phyloP scores from a whole-genome alignment of 2,329 filamentous ascomycete species.

The Trichoderma endophyticum region DNA sequence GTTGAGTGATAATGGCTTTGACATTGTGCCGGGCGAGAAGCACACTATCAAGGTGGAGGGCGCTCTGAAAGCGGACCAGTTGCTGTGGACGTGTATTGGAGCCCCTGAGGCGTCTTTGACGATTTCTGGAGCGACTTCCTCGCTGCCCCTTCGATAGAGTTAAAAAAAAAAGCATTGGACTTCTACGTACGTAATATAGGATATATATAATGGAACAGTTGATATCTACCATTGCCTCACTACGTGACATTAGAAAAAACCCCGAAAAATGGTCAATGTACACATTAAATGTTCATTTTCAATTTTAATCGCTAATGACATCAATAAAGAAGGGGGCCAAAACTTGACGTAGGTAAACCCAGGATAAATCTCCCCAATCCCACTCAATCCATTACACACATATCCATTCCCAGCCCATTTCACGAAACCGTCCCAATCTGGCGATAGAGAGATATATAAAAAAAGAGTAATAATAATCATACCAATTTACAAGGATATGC shows the following conservation, averaged over 20 bases:
- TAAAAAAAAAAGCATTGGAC: too few species aligned
- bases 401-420: background rate
- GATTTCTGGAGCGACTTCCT: background rate
- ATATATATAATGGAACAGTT: background rate
- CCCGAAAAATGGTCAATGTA: background rate
- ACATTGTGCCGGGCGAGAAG: conserved; percentile 50
- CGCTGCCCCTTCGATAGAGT: background rate
- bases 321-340: background rate
- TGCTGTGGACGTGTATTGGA: conserved; percentile 22
- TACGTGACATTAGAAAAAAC: background rate
- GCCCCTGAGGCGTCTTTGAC: conserved; percentile 19
- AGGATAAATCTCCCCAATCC: background rate
- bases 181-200: background rate
- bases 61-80: conserved; percentile 12
- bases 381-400: background rate
- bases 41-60: conserved; percentile 24
- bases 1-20: conserved; percentile 57
- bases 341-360: background rate
- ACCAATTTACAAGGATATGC: background rate
- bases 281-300: background rate
- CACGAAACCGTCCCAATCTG: background rate
- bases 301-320: background rate
- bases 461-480: background rate
- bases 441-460: background rate
- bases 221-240: background rate